Evolutionary conservation across 495 filamentous ascomycete species (phyloP).

Genomic region (Parathielavia hyrcaniae): DNA sequence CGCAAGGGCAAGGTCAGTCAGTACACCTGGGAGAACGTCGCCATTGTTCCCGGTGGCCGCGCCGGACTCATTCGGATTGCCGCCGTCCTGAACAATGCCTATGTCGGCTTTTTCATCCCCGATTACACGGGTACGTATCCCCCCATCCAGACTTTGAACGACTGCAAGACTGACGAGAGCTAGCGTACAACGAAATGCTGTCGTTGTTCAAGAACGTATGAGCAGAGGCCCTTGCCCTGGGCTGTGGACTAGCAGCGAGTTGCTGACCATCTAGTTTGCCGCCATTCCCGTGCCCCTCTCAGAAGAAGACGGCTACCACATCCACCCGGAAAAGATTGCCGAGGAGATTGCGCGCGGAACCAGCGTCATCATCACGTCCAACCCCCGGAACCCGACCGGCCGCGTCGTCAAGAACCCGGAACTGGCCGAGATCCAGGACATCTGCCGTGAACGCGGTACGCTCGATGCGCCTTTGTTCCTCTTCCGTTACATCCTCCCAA

Average conservation of each 20-base stretch:
- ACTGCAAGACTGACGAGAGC: slow-evolving; percentile 14
- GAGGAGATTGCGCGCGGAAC: slow-evolving; percentile 84
- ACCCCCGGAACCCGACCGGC: slow-evolving; percentile 94
- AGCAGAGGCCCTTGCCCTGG: neutral
- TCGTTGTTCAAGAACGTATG: slow-evolving; percentile 78
- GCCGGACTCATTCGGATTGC: slow-evolving; percentile 92
- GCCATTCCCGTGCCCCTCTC: slow-evolving; percentile 82
- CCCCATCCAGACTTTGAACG: neutral
- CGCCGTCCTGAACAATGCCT: slow-evolving; percentile 86
- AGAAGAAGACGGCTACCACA: slow-evolving; percentile 79
- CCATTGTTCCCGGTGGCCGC: slow-evolving; percentile 89
- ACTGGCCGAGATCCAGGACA: slow-evolving; percentile 80
- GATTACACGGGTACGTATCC: slow-evolving; percentile 45
- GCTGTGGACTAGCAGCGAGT: neutral
- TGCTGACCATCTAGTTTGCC: slow-evolving; percentile 58
- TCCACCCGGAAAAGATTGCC: slow-evolving; percentile 85
- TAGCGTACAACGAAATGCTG: slow-evolving; percentile 94
- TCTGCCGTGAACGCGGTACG: slow-evolving; percentile 65
- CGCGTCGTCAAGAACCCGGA: slow-evolving; percentile 73
- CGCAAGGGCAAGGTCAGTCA: slow-evolving; percentile 79
- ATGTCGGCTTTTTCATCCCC: slow-evolving; percentile 81
- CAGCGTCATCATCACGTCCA: slow-evolving; percentile 88
- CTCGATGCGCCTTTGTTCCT: too few species aligned
- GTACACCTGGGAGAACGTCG: slow-evolving; percentile 99
- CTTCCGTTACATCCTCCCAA: too few species aligned